Evolutionary conservation across 2,329 filamentous ascomycete genomes (phyloP).

Genomic region (Penicillium sp.): DNA sequence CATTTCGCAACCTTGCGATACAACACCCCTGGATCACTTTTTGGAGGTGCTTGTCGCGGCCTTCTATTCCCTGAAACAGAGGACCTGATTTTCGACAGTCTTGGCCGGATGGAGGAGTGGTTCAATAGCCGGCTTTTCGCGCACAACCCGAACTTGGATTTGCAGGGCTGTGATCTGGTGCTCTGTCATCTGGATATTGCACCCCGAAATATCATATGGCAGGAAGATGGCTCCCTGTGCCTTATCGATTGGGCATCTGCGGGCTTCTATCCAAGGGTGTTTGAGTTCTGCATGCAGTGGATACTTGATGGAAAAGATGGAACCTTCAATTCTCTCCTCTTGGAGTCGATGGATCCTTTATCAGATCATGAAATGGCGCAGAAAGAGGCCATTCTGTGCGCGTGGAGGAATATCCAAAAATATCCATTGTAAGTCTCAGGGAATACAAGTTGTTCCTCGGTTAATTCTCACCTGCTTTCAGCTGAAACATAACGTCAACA

Average conservation of each 20-base stretch:
- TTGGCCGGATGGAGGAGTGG: constrained; percentile 17
- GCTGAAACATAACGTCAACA: too few relatives aligned
- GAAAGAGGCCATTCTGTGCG: too few relatives aligned
- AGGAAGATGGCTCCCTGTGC: constrained; percentile 20
- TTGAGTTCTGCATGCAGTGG: constrained; percentile 20
- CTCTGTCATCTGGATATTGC: constrained; percentile 17
- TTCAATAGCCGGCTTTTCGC: constrained; percentile 21
- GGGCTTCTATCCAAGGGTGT: constrained; percentile 23
- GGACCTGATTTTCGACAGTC: constrained; percentile 15
- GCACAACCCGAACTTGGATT: constrained; percentile 5
- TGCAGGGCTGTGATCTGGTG: constrained; percentile 7
- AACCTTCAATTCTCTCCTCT: constrained; percentile 4
- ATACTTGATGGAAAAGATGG: constrained; percentile 6
- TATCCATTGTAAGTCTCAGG: too few relatives aligned
- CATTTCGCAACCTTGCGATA: constrained; percentile 12
- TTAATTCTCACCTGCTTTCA: too few relatives aligned
- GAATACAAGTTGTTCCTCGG: too few relatives aligned
- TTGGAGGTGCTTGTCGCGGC: constrained; percentile 11
- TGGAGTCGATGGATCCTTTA: background rate
- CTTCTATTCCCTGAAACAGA: constrained; percentile 19
- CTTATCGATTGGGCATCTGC: constrained; percentile 26
- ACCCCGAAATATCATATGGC: constrained; percentile 21
- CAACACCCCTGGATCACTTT: constrained; percentile 9
- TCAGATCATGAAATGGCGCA: constrained; percentile 2
- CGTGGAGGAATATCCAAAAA: too few relatives aligned